Conservation (phyloP, 2,329 filamentous ascomycete species). For the Dactylellina parvicollis region DNA sequence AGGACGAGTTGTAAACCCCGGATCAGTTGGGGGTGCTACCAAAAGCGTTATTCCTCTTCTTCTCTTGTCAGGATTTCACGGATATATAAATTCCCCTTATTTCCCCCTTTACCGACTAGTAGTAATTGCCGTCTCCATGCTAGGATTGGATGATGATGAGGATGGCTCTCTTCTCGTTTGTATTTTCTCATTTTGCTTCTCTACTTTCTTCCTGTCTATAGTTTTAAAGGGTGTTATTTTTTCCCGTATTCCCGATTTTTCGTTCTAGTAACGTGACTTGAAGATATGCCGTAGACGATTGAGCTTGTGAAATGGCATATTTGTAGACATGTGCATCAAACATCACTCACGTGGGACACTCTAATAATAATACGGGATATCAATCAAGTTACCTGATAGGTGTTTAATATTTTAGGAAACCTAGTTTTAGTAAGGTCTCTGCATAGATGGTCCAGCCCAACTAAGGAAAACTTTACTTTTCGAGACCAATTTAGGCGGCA, state of each 20-base stretch:
- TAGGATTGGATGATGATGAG: constrained; percentile 24
- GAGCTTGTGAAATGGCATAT: neutral
- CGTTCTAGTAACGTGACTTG: too few relatives aligned
- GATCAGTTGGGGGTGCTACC: neutral
- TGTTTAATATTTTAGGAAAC: too few relatives aligned
- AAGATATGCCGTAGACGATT: neutral
- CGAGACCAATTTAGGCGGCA: too few relatives aligned
- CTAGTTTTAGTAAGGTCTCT: too few relatives aligned
- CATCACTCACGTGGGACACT: too few relatives aligned
- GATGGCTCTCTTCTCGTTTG: constrained; percentile 7
- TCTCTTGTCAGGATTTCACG: constrained; percentile 25
- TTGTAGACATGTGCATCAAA: too few relatives aligned
- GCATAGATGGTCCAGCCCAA: too few relatives aligned
- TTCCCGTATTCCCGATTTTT: too few relatives aligned
- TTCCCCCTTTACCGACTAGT: constrained; percentile 14
- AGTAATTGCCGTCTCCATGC: constrained; percentile 14
- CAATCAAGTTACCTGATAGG: too few relatives aligned
- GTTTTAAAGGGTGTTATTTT: constrained; percentile 21
- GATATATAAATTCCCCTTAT: constrained; percentile 29
- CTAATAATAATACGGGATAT: too few relatives aligned
- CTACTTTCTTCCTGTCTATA: constrained; percentile 28
- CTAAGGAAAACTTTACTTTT: too few relatives aligned
- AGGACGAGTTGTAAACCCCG: neutral
- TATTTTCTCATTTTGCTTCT: neutral
- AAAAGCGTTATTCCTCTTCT: constrained; percentile 16